These are phyloP conservation scores for Aechmea fasciata DNA, from an alignment of 176 grass and related monocot species.

Conservation along the genomic window DNA sequence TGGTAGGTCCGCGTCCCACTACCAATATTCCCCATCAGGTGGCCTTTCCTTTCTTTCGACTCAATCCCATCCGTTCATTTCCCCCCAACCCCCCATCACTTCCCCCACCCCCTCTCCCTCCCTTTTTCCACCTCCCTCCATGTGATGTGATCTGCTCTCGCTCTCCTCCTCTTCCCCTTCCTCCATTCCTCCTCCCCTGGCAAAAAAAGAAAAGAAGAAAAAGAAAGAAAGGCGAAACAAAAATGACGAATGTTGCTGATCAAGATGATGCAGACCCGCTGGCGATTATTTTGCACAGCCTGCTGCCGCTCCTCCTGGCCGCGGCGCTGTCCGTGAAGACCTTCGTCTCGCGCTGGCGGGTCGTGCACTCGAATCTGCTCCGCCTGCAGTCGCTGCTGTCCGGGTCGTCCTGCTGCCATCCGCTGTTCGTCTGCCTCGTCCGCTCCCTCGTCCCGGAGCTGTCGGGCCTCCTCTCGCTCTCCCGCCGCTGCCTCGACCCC, in stretches of 20 bases:
- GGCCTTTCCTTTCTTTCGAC: constrained; percentile 36
- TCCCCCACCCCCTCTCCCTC: constrained; percentile 11
- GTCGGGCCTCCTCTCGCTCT: constrained; percentile 41
- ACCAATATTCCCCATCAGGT: no score
- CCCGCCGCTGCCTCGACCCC: constrained; percentile 47
- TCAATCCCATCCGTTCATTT: constrained; percentile 35
- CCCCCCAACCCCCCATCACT: background rate
- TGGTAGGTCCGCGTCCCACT: no score
- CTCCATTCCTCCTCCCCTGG: no score
- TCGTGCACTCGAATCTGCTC: constrained; percentile 47
- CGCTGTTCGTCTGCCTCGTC: constrained; percentile 54
- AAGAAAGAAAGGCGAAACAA: background rate
- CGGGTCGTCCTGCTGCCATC: constrained; percentile 27
- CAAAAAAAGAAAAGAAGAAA: background rate
- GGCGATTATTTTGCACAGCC: constrained; percentile 36
- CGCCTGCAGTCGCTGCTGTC: constrained; percentile 40
- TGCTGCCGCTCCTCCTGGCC: constrained; percentile 49
- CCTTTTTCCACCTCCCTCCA: background rate
- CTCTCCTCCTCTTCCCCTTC: no score
- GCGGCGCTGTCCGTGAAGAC: constrained; percentile 44
- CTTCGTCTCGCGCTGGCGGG: constrained; percentile 53
- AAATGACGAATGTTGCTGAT: background rate
- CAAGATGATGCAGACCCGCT: constrained; percentile 22
- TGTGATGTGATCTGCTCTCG: background rate
- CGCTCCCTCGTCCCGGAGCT: constrained; percentile 36